Base-by-base conservation (phyloP, 2,329 filamentous ascomycete species). In the Fonsecaea monophora region DNA sequence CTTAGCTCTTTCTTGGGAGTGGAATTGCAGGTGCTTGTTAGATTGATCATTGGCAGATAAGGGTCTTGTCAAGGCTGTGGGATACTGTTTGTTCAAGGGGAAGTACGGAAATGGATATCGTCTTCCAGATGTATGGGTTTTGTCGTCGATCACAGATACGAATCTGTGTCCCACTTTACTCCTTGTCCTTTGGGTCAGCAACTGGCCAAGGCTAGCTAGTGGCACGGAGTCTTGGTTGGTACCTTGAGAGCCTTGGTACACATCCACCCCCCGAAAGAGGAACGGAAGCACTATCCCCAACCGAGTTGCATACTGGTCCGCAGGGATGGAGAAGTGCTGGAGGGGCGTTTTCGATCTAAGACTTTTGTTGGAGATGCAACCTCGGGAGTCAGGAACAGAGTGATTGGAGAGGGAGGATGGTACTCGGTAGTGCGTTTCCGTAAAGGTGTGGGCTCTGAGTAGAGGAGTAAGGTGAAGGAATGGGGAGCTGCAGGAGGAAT, bases 301-400 rank as follows among this genome's bases (percentile, higher is more conserved):
- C 42, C 42, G 42, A 21, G n/a, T 2, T 48, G 42, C 42, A 48
- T 48, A 48, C 25, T 25, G 1, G 25, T 25, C 25, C 42, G 42
- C 18, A 18, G 15, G 15, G 5, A 18, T 45, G 42, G 42, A 21
- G 42, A 48, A 48, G 42, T 1, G 42, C 18, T 25, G n/a, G 42
- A 48, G 42, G 40, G 40, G 40, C 15, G 7, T 15, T 1, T 45
- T 45, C 42, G 18, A 48, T 25, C 42, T 48, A 48, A 10, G 7
- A 18, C 42, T 4, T 48, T 45, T 18, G 15, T 25, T 9, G 42
- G 42, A 48, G 42, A 60, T 60, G 57, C 57, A 50, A 50, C 57
- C 57, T 60, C 57, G 57, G 57, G 53, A 32, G 53, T 40, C 38
- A 60, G 57, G 25, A 50, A 30, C 40, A 12, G 50, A 21, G 18